Evolutionary conservation across 2,329 filamentous ascomycete species (phyloP).

Genomic region (Epichloe brachyelytri): DNA sequence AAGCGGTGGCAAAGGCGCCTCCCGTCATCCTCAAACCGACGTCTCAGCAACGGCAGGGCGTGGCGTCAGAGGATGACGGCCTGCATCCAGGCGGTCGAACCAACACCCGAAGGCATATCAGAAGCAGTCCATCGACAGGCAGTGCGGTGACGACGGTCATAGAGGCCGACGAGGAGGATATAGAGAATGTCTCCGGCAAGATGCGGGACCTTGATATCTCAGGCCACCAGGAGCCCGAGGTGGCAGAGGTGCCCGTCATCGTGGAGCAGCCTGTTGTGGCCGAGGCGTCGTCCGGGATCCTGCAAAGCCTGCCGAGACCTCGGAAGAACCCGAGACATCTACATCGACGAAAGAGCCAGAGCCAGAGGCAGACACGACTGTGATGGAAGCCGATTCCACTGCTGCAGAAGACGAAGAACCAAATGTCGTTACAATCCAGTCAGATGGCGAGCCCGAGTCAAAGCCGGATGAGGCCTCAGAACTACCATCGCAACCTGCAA

Average conservation of each 20-base stretch:
- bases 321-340: neutral
- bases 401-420: neutral
- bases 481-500: neutral
- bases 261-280: slow-evolving; percentile 23
- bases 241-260: slow-evolving; percentile 28
- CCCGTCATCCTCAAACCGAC: slow-evolving; percentile 25
- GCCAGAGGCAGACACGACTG: slow-evolving; percentile 6
- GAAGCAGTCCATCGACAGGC: slow-evolving; percentile 68
- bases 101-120: slow-evolving; percentile 69
- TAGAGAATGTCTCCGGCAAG: slow-evolving; percentile 31
- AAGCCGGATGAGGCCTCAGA: neutral
- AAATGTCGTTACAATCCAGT: neutral
- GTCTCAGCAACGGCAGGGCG: slow-evolving; percentile 15
- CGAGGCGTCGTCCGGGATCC: slow-evolving; percentile 6
- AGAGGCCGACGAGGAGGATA: slow-evolving; percentile 68
- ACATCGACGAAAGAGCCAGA: neutral
- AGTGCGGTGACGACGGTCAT: slow-evolving; percentile 70
- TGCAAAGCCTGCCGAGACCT: neutral
- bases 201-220: slow-evolving; percentile 35
- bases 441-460: neutral
- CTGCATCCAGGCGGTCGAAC: slow-evolving; percentile 42
- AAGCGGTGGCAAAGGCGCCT: slow-evolving; percentile 24
- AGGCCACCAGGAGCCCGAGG: slow-evolving; percentile 30
- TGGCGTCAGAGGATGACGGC: slow-evolving; percentile 34
- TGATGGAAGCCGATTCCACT: slow-evolving; percentile 1